Conservation (phyloP, 2,329 filamentous ascomycete genomes). For the Gyromitra esculenta region DNA sequence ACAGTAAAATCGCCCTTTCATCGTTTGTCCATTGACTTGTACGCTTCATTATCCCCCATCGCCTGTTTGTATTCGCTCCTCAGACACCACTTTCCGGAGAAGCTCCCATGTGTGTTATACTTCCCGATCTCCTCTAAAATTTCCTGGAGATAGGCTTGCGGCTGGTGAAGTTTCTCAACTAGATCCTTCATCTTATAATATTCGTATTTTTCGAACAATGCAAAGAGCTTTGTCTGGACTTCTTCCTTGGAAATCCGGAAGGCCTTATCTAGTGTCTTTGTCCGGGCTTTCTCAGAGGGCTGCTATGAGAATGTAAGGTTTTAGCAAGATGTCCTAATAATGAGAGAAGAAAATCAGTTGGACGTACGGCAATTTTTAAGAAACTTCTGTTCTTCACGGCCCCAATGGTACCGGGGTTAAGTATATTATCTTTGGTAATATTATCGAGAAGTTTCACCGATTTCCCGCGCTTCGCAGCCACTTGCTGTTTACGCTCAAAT, state of each 20-base stretch:
- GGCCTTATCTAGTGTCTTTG: slow-evolving; percentile 78
- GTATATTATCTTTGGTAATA: slow-evolving; percentile 64
- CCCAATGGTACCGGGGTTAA: slow-evolving; percentile 65
- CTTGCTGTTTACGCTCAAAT: slow-evolving; percentile 61
- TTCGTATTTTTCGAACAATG: slow-evolving; percentile 82
- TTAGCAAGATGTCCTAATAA: slow-evolving; percentile 40
- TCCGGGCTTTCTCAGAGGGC: slow-evolving; percentile 54
- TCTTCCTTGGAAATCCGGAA: slow-evolving; percentile 89
- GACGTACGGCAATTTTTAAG: slow-evolving; percentile 69
- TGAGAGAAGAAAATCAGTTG: slow-evolving; percentile 1
- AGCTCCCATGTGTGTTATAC: slow-evolving; percentile 81
- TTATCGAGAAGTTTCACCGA: slow-evolving; percentile 66
- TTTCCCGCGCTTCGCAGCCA: slow-evolving; percentile 64
- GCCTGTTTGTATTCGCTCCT: slow-evolving; percentile 70
- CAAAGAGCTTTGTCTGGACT: slow-evolving; percentile 84
- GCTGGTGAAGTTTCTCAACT: slow-evolving; percentile 79
- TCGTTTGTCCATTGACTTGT: slow-evolving; percentile 58
- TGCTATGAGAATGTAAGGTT: neutral
- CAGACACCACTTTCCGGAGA: slow-evolving; percentile 85
- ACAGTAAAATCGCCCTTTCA: slow-evolving; percentile 60
- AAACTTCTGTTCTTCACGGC: slow-evolving; percentile 63
- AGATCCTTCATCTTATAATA: slow-evolving; percentile 93
- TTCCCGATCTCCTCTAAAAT: slow-evolving; percentile 83
- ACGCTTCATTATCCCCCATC: neutral
- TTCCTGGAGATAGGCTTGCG: slow-evolving; percentile 88